Percentiles rank a stretch among this genome's conserved stretches.
Evolutionary conservation across 2,329 filamentous ascomycete genomes (phyloP).

Genomic region (Colletotrichum aenigma): DNA sequence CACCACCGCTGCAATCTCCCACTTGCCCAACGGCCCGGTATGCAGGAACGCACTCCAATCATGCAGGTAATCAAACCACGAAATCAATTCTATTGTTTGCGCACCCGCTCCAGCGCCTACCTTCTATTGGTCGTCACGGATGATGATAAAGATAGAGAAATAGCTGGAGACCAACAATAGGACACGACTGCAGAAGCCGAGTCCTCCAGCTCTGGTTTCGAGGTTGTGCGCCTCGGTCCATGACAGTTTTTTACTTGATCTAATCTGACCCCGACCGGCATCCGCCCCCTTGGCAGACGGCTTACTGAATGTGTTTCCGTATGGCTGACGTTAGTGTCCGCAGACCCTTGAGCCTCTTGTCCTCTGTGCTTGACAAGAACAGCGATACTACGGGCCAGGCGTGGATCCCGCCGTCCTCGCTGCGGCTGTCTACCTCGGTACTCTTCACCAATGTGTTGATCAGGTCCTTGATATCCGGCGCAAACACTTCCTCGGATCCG

Average conservation of each 20-base stretch:
- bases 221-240: conserved; percentile 36
- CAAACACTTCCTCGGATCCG: conserved; percentile 79
- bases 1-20: background rate
- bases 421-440: conserved; percentile 58
- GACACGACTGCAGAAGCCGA: conserved; percentile 52
- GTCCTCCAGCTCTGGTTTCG: conserved; percentile 51
- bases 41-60: conserved; percentile 13
- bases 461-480: conserved; percentile 69
- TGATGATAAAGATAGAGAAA: conserved; percentile 47
- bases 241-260: conserved; percentile 65
- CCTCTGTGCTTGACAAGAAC: conserved; percentile 55
- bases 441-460: conserved; percentile 58
- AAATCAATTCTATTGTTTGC: conserved; percentile 8
- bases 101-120: background rate
- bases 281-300: background rate
- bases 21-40: background rate
- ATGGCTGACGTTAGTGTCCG: conserved; percentile 29
- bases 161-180: conserved; percentile 30
- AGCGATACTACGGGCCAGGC: conserved; percentile 79
- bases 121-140: conserved; percentile 25
- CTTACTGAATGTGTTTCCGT: conserved; percentile 13
- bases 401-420: conserved; percentile 73
- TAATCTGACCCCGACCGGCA: conserved; percentile 56
- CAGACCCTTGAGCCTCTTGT: conserved; percentile 58
- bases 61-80: conserved; percentile 19